Evolutionary conservation across 2,329 filamentous ascomycete species (phyloP).

Genomic region (Epichloe aotearoae): DNA sequence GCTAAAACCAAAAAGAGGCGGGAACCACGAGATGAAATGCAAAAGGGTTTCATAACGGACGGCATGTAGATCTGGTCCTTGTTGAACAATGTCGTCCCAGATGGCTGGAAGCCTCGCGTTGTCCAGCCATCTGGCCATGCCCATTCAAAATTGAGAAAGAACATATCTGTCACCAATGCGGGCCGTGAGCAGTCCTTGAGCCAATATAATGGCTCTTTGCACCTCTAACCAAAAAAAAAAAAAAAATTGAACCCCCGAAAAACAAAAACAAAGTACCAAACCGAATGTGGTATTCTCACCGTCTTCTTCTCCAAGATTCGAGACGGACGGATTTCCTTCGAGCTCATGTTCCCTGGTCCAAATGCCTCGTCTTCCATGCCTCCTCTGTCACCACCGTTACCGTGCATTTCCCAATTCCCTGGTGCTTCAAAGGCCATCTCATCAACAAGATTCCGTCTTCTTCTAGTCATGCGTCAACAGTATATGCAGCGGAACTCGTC

Average conservation of each 20-base stretch:
- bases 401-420: background rate
- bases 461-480: conserved; percentile 5
- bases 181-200: background rate
- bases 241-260: background rate
- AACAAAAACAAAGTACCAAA: background rate
- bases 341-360: background rate
- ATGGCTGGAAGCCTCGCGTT: background rate
- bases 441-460: conserved; percentile 2
- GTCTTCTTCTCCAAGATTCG: background rate
- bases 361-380: background rate
- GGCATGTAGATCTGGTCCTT: background rate
- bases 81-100: background rate
- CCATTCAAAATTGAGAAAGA: conserved; percentile 1
- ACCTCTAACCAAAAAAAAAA: conserved; percentile 4
- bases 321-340: background rate
- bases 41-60: background rate
- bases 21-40: too few species aligned
- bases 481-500: conserved; percentile 3
- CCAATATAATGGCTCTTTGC: background rate
- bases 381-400: background rate
- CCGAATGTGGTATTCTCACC: background rate
- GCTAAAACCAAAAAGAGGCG: background rate
- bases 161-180: background rate
- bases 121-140: background rate
- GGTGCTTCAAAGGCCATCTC: conserved; percentile 4